Evolutionary conservation across 2,329 filamentous ascomycete genomes (phyloP).

Genomic region (Neonectria hederae): DNA sequence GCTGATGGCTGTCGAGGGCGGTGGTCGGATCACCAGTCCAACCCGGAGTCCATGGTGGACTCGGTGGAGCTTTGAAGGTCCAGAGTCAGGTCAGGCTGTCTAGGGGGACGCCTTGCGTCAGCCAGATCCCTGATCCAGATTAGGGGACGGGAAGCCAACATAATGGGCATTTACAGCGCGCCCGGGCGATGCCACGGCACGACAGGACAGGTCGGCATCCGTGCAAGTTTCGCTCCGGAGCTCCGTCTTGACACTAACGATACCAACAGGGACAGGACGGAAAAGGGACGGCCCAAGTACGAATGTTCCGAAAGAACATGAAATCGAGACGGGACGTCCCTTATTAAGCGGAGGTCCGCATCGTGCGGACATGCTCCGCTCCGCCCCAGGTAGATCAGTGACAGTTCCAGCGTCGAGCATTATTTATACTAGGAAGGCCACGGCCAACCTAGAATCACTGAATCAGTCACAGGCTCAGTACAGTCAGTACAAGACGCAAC

Average conservation of each 20-base stretch:
- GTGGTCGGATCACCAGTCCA: constrained; percentile 36
- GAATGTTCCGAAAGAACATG: constrained; percentile 8
- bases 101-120: constrained; percentile 38
- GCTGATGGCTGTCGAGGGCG: constrained; percentile 30
- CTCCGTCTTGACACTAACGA: constrained; percentile 20
- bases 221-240: constrained; percentile 26
- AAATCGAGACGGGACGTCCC: constrained; percentile 18
- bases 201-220: constrained; percentile 19
- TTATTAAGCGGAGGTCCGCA: constrained; percentile 14
- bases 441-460: neutral
- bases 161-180: constrained; percentile 16
- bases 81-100: constrained; percentile 37
- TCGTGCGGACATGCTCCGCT: constrained; percentile 14
- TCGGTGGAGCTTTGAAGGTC: constrained; percentile 21
- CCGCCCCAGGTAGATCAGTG: constrained; percentile 11
- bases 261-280: neutral
- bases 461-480: neutral
- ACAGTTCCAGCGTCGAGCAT: constrained; percentile 2
- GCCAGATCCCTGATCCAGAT: constrained; percentile 41
- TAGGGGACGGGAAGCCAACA: constrained; percentile 34
- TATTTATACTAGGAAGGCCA: neutral
- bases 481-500: neutral
- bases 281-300: constrained; percentile 19
- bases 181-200: constrained; percentile 20
- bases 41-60: constrained; percentile 22